Evolutionary conservation across 768 basidiomycete species (phyloP), one percentile per base, ranked within the genome.

Genomic region (Scleroderma citrinum): DNA sequence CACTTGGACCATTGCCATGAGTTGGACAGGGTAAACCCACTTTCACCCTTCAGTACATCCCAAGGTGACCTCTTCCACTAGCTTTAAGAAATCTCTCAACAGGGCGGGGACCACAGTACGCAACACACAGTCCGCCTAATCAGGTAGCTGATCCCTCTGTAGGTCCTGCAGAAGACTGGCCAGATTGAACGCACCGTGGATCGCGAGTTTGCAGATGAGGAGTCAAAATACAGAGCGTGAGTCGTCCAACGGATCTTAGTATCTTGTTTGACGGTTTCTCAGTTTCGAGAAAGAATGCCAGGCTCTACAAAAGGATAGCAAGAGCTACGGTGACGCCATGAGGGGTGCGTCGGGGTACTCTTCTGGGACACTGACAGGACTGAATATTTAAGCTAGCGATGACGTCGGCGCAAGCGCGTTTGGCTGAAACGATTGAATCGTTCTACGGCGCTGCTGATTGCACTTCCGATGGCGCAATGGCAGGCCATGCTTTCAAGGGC

Each of bases 231-330:
- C 74, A 81, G 83, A 72, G 79, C 79, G 94, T 96, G 66, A 66
- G 91, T 72, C 12, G 50, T 12, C 14, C 10, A 39, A 41, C 14
- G 30, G 11, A 19, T 26, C 6, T 19, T 39, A 20, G 16, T 23
- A 19, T 35, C 35, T 41, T 31, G 21, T 43, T 31, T 49, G 21
- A 36, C 43, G 8, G 30, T 38, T 34, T 17, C 20, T 46, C 58
- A 97, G 95, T 29, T 92, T 87, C 68, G 95, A 99, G 78, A 99
- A 97, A 75, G 95, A 98, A 76, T 87, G 88, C 48, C 85, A 86
- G 62, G 79, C 80, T 7, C 69, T 99, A 40, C 96, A 98, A 71
- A 97, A 95, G 67, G 93, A 97, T 54, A 87, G 87, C 62, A 99
- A 98, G 73, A 80, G 78, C 0, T 99, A 96, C 61, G 80, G 92